Evolutionary conservation across 2,329 filamentous ascomycete species (phyloP), one percentile per base, ranked within the genome.

Genomic region (Fusarium sp.): DNA sequence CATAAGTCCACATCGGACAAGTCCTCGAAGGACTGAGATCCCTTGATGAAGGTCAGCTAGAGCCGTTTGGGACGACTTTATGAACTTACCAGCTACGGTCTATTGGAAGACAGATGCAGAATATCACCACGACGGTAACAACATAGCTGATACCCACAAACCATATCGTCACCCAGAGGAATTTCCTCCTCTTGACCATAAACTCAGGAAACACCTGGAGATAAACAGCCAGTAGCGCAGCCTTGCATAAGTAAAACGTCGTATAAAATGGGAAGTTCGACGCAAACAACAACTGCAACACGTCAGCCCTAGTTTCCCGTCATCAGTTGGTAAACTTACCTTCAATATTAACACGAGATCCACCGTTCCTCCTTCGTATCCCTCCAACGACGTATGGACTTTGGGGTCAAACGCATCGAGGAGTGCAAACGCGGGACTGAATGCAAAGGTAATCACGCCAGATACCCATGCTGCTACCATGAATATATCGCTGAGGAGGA

Each of bases 221-320:
- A 13, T 70, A 72, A 0, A 70, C 66, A 0, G 66, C 62, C 3
- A 72, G 39, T 0, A 74, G 52, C 2, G 67, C 71, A 16, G 69
- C 71, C 5, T 73, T 74, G 24, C 64, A 72, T 0, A 74, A 20
- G n/a, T 74, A 74, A 4, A 74, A 49, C 0, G 71, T 74, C 1
- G 71, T 71, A 11, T 69, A 74, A 8, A 72, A 74, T 0, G 71
- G 71, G 8, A 74, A 63, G 0, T 47, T 59, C 8, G 24, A 35
- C 5, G 43, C 55, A 5, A 68, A 74, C 0, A 72, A 63, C 8
- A 74, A 26, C 69, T 74, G 18, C 15, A 12, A 0, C 1, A 3
- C 1, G 37, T 66, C 4, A 65, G 50, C 4, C 8, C 1, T 2
- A 2, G 5, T 8, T 8, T 6, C 8, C 1, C 6, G 4, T 3